phyloP scores from a whole-genome alignment of 371 early-diverging fungal species.

The Coemansia sp. region DNA sequence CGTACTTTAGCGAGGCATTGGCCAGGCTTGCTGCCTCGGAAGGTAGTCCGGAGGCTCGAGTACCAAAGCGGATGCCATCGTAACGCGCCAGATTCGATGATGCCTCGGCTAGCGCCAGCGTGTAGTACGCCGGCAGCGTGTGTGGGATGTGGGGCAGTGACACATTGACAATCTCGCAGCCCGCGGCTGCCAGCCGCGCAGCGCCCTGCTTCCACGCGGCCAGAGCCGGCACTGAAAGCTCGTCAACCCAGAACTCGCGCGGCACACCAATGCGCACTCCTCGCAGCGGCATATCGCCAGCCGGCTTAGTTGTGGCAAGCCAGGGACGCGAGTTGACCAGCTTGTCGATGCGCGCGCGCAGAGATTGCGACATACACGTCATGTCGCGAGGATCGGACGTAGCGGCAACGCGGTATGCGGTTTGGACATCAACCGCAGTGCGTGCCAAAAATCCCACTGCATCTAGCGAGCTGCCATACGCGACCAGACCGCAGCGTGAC shows the following conservation, averaged over 20 bases:
- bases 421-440: slow-evolving; percentile 55
- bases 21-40: neutral
- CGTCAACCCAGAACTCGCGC: slow-evolving; percentile 72
- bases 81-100: slow-evolving; percentile 86
- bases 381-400: slow-evolving; percentile 40
- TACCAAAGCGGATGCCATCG: slow-evolving; percentile 87
- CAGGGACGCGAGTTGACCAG: slow-evolving; percentile 11
- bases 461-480: slow-evolving; percentile 89
- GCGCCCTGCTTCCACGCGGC: slow-evolving; percentile 67
- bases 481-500: slow-evolving; percentile 84
- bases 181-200: slow-evolving; percentile 55
- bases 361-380: slow-evolving; percentile 36
- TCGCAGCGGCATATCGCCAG: slow-evolving; percentile 35
- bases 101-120: slow-evolving; percentile 89
- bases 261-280: slow-evolving; percentile 76
- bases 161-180: slow-evolving; percentile 70
- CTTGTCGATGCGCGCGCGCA: slow-evolving; percentile 19
- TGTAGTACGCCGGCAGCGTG: slow-evolving; percentile 85
- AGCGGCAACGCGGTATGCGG: slow-evolving; percentile 18
- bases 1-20: slow-evolving; percentile 54
- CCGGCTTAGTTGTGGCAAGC: neutral
- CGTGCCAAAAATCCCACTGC: slow-evolving; percentile 79
- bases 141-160: slow-evolving; percentile 68
- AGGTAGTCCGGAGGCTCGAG: slow-evolving; percentile 3
- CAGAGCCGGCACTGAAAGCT: slow-evolving; percentile 58